These are phyloP conservation scores for Citrus mangshanensis DNA, from an alignment of 345 rosid genomes.

Conservation along the genomic window DNA sequence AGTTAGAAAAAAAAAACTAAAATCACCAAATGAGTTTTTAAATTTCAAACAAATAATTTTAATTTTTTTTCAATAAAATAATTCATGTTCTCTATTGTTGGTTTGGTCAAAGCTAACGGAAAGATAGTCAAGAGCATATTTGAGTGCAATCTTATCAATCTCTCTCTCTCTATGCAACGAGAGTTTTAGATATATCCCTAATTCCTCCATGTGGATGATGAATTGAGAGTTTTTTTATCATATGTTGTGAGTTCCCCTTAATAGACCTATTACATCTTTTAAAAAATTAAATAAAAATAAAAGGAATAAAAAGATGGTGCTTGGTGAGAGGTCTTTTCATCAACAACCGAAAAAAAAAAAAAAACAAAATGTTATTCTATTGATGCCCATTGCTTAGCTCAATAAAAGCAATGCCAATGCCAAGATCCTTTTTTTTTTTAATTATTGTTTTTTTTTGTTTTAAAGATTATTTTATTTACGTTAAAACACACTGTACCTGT, in stretches of 20 bases:
- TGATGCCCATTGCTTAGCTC: constrained; percentile 15
- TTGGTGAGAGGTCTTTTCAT: constrained; percentile 57
- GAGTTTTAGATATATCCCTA: constrained; percentile 5
- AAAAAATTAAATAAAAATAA: not conserved
- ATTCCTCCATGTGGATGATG: not conserved
- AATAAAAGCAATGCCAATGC: constrained; percentile 16
- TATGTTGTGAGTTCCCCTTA: not conserved
- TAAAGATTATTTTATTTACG: not conserved
- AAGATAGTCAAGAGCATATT: constrained; percentile 49
- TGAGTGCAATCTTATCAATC: constrained; percentile 46
- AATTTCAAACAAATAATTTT: too few species aligned
- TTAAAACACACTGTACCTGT: not conserved
- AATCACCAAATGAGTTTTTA: not conserved
- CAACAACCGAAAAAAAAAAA: constrained; percentile 30
- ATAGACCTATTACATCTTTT: not conserved
- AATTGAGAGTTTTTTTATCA: not conserved
- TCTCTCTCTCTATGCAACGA: constrained; percentile 1
- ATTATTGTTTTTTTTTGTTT: not conserved
- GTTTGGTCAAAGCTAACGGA: constrained; percentile 33
- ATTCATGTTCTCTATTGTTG: too few species aligned
- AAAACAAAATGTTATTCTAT: constrained; percentile 25
- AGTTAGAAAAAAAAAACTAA: not conserved
- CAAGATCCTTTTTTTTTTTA: not conserved
- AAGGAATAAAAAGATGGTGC: constrained; percentile 5
- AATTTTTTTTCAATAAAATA: not conserved